Base-by-base conservation (phyloP, 2,329 filamentous ascomycete species). In the Botrytis medusae region DNA sequence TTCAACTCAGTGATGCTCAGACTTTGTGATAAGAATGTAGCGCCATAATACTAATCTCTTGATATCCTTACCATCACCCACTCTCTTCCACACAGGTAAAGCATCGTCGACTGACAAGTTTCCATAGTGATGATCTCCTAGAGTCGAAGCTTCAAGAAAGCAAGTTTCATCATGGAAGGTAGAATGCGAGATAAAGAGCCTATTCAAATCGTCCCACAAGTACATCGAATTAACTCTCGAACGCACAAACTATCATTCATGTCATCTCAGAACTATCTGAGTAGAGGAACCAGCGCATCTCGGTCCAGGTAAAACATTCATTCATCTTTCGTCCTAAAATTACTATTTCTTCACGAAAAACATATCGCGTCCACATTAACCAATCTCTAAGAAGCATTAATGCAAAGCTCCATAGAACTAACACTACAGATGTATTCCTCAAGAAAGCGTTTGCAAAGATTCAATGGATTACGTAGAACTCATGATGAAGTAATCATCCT, bases 371-470 rank as follows among this genome's bases (percentile, higher is more conserved):
- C 51, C 29, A 6, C 14, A 18, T 29, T 54, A 6, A 16, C 14
- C 2, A 54, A 18, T 54, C 18, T 4, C 51, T 12, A 5, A 8
- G 9, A 29, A n/a, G 1, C 0, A 14, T 14, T 0, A n/a, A 12
- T 7, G 5, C 25, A 8, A 51, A 1, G 0, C 4, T n/a, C 4
- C 22, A 6, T 6, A 51, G 25, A 51, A 51, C 6, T 1, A 4
- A 25, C 48, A 6, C 2, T 51, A 12, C 48, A 16, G 5, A 14
- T n/a, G 25, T 0, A 14, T 14, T 12, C 22, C 0, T 5, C 10
- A 14, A 51, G 46, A 51, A 51, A 51, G 46, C 46, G 4, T 48
- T 25, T 4, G 46, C 46, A 25, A 48, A 9, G 9, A 4, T 48
- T 22, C 22, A 51, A 51, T 5, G 22, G 37, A 37, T 37, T 37